Conservation (phyloP, 164 flowering plant genomes). For the Chimonanthus salicifolius region DNA sequence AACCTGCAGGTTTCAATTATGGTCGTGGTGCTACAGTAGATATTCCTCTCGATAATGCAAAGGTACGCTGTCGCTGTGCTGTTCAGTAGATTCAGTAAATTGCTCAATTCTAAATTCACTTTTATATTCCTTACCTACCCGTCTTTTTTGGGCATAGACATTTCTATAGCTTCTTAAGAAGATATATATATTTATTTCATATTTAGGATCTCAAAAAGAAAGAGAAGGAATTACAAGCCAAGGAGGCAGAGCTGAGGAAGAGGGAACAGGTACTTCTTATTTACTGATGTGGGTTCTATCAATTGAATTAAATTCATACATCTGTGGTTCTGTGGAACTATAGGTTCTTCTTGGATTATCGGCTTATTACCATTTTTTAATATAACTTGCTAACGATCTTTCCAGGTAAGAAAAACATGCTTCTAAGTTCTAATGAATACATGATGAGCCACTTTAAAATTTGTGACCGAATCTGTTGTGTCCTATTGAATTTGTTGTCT, state of each 20-base stretch:
- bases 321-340: neutral
- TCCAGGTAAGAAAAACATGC: neutral
- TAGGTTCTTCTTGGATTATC: neutral
- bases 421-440: neutral
- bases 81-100: too few species aligned
- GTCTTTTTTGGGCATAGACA: neutral
- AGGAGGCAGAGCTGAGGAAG: slow-evolving; percentile 75
- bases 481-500: neutral
- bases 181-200: neutral
- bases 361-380: neutral
- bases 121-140: neutral
- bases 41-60: slow-evolving; percentile 68
- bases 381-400: neutral
- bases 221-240: slow-evolving; percentile 88
- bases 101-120: too few species aligned
- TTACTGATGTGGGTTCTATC: neutral
- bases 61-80: slow-evolving; percentile 18
- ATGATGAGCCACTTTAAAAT: too few species aligned
- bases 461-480: neutral
- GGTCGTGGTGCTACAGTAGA: slow-evolving; percentile 68
- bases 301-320: neutral
- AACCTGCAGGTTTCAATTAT: slow-evolving; percentile 76
- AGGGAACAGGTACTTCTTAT: slow-evolving; percentile 70
- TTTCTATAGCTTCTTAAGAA: neutral
- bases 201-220: slow-evolving; percentile 72